Conservation (phyloP, 257 asterid species). For the Primulina tabacum region DNA sequence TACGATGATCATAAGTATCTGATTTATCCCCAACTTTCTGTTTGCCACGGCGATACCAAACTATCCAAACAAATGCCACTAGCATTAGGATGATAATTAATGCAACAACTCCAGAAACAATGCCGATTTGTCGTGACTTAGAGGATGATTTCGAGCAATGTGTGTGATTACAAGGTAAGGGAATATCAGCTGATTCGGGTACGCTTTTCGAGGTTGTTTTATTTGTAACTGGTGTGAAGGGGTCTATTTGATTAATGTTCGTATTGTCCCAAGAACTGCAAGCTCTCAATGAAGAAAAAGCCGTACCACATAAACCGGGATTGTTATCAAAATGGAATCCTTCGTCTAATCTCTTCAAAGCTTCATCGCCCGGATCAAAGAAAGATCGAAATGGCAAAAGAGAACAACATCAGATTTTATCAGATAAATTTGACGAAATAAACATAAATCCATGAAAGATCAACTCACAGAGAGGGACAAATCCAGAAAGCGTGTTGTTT, state of each 20-base stretch:
- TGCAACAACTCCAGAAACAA: slow-evolving; percentile 46
- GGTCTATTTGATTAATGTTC: slow-evolving; percentile 33
- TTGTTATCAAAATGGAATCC: slow-evolving; percentile 55
- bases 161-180: slow-evolving; percentile 45
- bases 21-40: slow-evolving; percentile 64
- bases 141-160: slow-evolving; percentile 62
- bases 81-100: slow-evolving; percentile 30
- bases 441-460: neutral
- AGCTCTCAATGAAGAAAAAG: slow-evolving; percentile 57
- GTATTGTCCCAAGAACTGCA: slow-evolving; percentile 65
- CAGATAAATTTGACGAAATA: neutral
- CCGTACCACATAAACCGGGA: slow-evolving; percentile 79
- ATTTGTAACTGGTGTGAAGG: slow-evolving; percentile 26
- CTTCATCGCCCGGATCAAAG: slow-evolving; percentile 41
- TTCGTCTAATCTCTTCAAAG: slow-evolving; percentile 47
- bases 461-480: slow-evolving; percentile 63
- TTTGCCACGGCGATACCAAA: slow-evolving; percentile 47
- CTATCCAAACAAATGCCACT: slow-evolving; percentile 34
- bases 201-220: slow-evolving; percentile 20
- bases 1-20: slow-evolving; percentile 49
- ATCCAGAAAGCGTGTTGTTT: slow-evolving; percentile 71
- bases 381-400: neutral
- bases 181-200: slow-evolving; percentile 52
- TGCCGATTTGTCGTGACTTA: slow-evolving; percentile 44
- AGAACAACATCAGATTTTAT: slow-evolving; percentile 13